Conservation (phyloP, 805 yeast genomes). For the Ogataea methylovora region DNA sequence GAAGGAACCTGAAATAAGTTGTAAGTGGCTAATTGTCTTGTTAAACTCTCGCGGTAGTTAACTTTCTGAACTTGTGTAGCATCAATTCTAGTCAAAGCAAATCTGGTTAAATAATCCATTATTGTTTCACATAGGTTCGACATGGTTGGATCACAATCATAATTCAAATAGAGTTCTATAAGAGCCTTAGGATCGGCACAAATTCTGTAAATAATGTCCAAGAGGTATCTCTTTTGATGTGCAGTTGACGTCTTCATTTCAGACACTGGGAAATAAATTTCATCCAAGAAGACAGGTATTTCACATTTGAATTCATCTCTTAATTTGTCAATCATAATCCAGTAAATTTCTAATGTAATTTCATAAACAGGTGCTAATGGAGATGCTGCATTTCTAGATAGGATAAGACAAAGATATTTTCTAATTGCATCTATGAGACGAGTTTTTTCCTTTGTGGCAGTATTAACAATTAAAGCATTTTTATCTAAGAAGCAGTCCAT, state of each 20-base stretch:
- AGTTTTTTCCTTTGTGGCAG: conserved; percentile 45
- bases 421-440: conserved; percentile 72
- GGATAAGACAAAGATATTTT: conserved; percentile 73
- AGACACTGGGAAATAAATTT: conserved; percentile 88
- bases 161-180: conserved; percentile 88
- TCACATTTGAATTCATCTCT: conserved; percentile 87
- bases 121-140: conserved; percentile 82
- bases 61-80: conserved; percentile 62
- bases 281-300: conserved; percentile 87
- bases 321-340: conserved; percentile 77
- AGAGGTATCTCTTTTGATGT: conserved; percentile 85
- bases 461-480: conserved; percentile 43
- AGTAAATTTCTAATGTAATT: conserved; percentile 84
- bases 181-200: conserved; percentile 85
- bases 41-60: conserved; percentile 41
- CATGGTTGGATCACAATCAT: conserved; percentile 81
- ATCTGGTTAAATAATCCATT: conserved; percentile 68
- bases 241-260: conserved; percentile 87
- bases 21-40: conserved; percentile 62
- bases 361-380: conserved; percentile 89
- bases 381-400: conserved; percentile 90
- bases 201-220: conserved; percentile 72
- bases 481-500: conserved; percentile 69
- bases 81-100: conserved; percentile 63
- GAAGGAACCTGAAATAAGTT: conserved; percentile 70